Percentiles rank a stretch among this genome's conserved stretches.
These are phyloP conservation scores for Salinomyces thailandicus DNA, from an alignment of 2,329 filamentous ascomycete species.

Conservation along the genomic window DNA sequence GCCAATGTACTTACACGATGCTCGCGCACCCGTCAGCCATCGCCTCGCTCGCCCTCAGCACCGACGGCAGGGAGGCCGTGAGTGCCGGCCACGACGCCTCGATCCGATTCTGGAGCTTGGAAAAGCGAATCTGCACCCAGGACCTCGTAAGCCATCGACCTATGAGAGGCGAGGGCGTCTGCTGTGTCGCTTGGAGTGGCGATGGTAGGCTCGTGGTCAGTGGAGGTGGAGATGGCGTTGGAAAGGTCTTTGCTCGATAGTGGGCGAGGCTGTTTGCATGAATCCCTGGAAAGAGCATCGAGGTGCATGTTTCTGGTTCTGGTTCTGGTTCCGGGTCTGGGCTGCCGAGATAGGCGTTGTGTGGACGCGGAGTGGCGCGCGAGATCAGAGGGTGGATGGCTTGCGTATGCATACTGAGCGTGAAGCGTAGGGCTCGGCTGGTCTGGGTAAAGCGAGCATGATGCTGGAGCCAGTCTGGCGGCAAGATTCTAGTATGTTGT, in stretches of 20 bases:
- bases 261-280: too few relatives aligned
- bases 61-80: conserved; percentile 86
- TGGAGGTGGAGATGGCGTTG: conserved; percentile 86
- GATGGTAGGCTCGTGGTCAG: conserved; percentile 92
- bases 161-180: conserved; percentile 94
- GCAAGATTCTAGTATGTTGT: too few relatives aligned
- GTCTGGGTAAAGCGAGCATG: too few relatives aligned
- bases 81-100: conserved; percentile 93
- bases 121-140: conserved; percentile 90
- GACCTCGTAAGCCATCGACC: conserved; percentile 87
- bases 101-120: conserved; percentile 91
- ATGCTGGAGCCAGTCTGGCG: too few relatives aligned
- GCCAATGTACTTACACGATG: conserved; percentile 99
- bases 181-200: conserved; percentile 87
- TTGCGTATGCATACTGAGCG: too few relatives aligned
- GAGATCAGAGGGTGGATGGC: too few relatives aligned
- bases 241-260: conserved; percentile 66
- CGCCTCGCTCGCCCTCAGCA: conserved; percentile 80
- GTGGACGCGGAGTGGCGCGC: too few relatives aligned
- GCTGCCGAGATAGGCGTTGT: too few relatives aligned
- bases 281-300: too few relatives aligned
- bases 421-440: too few relatives aligned
- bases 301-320: too few relatives aligned
- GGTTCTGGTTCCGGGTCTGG: too few relatives aligned
- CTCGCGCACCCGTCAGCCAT: conserved; percentile 90